Evolutionary conservation across 805 yeast species (phyloP).

Genomic region (Candida takata): DNA sequence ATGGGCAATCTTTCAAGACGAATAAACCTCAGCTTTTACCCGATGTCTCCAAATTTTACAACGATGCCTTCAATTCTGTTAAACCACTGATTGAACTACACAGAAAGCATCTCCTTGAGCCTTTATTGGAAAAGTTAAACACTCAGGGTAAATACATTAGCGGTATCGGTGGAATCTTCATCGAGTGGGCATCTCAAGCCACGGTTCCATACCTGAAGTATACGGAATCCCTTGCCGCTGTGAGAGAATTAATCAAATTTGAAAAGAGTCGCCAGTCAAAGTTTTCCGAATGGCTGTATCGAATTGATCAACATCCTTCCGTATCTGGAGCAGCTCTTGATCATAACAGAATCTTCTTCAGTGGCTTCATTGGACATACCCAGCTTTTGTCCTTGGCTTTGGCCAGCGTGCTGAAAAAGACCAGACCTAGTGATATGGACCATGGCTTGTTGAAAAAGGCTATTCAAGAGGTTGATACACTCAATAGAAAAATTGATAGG

Average conservation of each 20-base stretch:
- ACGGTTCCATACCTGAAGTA: conserved; percentile 47
- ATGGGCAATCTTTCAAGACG: conserved; percentile 37
- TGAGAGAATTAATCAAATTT: conserved; percentile 46
- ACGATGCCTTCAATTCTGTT: conserved; percentile 52
- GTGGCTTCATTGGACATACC: conserved; percentile 48
- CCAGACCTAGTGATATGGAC: conserved; percentile 44
- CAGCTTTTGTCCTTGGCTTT: conserved; percentile 58
- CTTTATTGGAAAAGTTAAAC: conserved; percentile 48
- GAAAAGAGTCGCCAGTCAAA: conserved; percentile 34
- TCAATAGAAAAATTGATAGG: conserved; percentile 56
- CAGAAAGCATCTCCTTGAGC: conserved; percentile 44
- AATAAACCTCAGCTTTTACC: conserved; percentile 38
- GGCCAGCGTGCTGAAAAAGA: conserved; percentile 46
- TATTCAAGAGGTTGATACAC: conserved; percentile 42
- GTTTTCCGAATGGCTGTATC: conserved; percentile 52
- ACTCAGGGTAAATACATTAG: conserved; percentile 61
- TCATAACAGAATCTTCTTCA: conserved; percentile 48
- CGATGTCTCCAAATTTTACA: conserved; percentile 48
- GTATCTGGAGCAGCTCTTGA: conserved; percentile 36
- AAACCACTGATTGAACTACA: conserved; percentile 50
- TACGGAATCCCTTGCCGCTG: conserved; percentile 54
- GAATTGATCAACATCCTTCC: conserved; percentile 41
- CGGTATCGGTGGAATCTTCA: conserved; percentile 55
- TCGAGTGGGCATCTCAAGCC: conserved; percentile 58
- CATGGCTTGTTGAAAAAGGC: conserved; percentile 44